These are phyloP conservation scores for Podila epicladia DNA, from an alignment of 192 early-diverging fungal genomes.

Conservation along the genomic window DNA sequence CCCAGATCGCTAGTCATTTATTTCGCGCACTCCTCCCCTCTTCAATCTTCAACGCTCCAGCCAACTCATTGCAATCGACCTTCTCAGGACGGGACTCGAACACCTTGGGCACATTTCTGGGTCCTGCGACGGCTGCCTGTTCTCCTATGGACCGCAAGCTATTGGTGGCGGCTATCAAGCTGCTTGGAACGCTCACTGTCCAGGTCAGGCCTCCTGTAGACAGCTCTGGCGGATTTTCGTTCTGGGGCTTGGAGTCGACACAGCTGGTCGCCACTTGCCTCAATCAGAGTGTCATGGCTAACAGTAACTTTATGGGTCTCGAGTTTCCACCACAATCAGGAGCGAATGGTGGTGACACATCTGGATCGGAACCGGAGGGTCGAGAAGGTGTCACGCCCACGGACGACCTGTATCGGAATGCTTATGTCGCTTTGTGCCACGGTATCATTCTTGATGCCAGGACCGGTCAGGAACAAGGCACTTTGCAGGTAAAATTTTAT, in stretches of 20 bases:
- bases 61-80: neutral
- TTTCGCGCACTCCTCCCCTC: constrained; percentile 24
- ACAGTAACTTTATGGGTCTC: constrained; percentile 25
- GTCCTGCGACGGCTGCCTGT: constrained; percentile 23
- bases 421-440: constrained; percentile 30
- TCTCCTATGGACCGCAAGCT: constrained; percentile 33
- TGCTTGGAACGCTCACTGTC: constrained; percentile 10
- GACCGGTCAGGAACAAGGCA: constrained; percentile 6
- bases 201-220: constrained; percentile 24
- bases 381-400: constrained; percentile 29
- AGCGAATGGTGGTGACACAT: neutral
- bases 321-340: constrained; percentile 6
- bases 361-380: neutral
- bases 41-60: constrained; percentile 4
- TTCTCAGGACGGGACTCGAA: constrained; percentile 1
- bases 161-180: constrained; percentile 14
- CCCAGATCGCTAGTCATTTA: constrained; percentile 18
- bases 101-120: constrained; percentile 24
- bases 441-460: constrained; percentile 23
- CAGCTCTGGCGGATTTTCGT: constrained; percentile 4
- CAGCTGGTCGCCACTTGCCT: constrained; percentile 18
- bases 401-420: constrained; percentile 30
- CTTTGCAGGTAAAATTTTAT: constrained; percentile 5
- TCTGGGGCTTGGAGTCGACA: constrained; percentile 33
- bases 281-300: constrained; percentile 19